Conservation (phyloP, 2,329 filamentous ascomycete species). For the Cryphonectria parasitica region DNA sequence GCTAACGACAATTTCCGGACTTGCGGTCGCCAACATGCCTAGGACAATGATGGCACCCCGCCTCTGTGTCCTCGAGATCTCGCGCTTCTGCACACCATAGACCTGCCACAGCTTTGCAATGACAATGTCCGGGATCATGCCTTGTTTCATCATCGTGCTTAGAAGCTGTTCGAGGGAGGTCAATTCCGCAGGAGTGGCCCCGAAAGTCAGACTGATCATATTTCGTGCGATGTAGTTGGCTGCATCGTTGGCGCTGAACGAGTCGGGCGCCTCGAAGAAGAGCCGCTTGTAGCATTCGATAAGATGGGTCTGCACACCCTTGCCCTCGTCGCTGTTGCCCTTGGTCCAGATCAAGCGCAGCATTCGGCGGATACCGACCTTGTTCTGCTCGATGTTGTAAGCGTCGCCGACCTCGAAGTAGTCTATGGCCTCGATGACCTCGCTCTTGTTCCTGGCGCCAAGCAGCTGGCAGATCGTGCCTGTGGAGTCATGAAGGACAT, state of each 20-base stretch:
- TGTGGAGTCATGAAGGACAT: conserved; percentile 84
- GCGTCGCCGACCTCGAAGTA: conserved; percentile 95
- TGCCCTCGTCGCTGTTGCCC: conserved; percentile 98
- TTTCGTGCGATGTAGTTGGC: conserved; percentile 96
- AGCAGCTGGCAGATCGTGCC: conserved; percentile 82
- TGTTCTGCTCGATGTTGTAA: conserved; percentile 93
- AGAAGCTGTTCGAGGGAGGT: conserved; percentile 94
- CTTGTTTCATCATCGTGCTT: conserved; percentile 96
- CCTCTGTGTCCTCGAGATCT: conserved; percentile 89
- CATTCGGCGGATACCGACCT: conserved; percentile 92
- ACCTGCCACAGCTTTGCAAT: conserved; percentile 96
- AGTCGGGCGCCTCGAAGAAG: conserved; percentile 93
- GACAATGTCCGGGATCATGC: conserved; percentile 82
- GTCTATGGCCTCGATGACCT: conserved; percentile 98
- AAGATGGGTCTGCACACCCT: conserved; percentile 93
- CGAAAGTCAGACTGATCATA: conserved; percentile 98
- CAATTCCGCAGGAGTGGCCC: conserved; percentile 89
- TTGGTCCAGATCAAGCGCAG: conserved; percentile 98
- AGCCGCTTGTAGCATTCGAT: conserved; percentile 96
- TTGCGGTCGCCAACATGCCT: conserved; percentile 93
- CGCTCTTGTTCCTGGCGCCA: conserved; percentile 94
- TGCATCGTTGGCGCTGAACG: conserved; percentile 84
- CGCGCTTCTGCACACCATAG: conserved; percentile 89
- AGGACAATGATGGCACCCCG: conserved; percentile 94
- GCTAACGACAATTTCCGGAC: conserved; percentile 88